Percentiles rank a stretch among this genome's conserved stretches.
Conservation (phyloP, 805 yeast species). For the Sungouiozyma intestinalis region DNA sequence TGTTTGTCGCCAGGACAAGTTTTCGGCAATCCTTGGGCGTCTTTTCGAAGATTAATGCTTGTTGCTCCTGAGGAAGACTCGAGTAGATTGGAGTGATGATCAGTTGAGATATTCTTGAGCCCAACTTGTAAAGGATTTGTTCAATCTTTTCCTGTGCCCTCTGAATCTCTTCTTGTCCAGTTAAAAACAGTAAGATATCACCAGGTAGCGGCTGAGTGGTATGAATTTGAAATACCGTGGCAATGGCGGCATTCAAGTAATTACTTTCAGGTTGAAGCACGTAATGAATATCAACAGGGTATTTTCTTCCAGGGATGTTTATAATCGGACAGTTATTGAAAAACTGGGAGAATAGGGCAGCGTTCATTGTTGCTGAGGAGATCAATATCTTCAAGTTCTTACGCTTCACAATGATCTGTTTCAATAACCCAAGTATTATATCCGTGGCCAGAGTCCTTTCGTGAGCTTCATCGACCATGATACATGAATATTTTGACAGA, state of each 20-base stretch:
- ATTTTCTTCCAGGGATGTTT: slow-evolving; percentile 87
- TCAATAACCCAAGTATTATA: slow-evolving; percentile 64
- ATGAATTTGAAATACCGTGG: slow-evolving; percentile 83
- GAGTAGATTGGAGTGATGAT: slow-evolving; percentile 84
- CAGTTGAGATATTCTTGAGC: slow-evolving; percentile 49
- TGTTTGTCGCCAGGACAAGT: slow-evolving; percentile 89
- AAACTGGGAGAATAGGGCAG: slow-evolving; percentile 72
- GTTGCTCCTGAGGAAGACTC: slow-evolving; percentile 77
- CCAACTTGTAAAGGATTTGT: slow-evolving; percentile 57
- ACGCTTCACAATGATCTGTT: slow-evolving; percentile 52
- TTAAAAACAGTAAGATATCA: slow-evolving; percentile 80
- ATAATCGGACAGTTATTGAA: slow-evolving; percentile 80
- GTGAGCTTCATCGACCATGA: slow-evolving; percentile 96
- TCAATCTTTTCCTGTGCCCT: slow-evolving; percentile 57
- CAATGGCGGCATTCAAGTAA: slow-evolving; percentile 79
- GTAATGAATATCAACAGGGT: slow-evolving; percentile 78
- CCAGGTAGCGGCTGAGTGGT: slow-evolving; percentile 48
- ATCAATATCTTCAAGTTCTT: slow-evolving; percentile 66
- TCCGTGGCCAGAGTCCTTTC: slow-evolving; percentile 94
- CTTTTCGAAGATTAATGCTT: slow-evolving; percentile 71
- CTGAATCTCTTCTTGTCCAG: slow-evolving; percentile 97
- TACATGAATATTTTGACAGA: slow-evolving; percentile 56
- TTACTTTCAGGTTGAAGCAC: slow-evolving; percentile 84
- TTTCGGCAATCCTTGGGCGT: slow-evolving; percentile 74
- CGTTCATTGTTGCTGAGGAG: slow-evolving; percentile 93